Conservation (phyloP, 2,329 filamentous ascomycete genomes). For the Fusarium fracticaudum region DNA sequence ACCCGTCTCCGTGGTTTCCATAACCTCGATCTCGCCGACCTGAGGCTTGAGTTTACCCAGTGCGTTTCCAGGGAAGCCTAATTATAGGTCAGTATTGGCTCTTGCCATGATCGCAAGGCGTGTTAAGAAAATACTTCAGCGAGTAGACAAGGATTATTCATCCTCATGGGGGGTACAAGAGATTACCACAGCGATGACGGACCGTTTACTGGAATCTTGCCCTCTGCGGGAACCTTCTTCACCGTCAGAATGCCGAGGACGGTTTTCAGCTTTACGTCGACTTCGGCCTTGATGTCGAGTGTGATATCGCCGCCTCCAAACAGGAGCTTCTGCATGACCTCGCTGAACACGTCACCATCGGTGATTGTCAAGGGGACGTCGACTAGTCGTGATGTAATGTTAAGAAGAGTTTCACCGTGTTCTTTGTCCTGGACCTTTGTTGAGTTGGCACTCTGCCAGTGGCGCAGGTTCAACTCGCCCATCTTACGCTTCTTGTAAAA, state of each 20-base stretch:
- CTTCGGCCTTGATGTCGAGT: slow-evolving; percentile 79
- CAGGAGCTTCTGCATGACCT: slow-evolving; percentile 82
- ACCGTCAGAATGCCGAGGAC: slow-evolving; percentile 83
- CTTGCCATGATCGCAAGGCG: slow-evolving; percentile 35
- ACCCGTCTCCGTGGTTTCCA: slow-evolving; percentile 76
- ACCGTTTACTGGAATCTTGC: slow-evolving; percentile 92
- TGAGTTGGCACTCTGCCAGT: slow-evolving; percentile 89
- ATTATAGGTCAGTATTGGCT: slow-evolving; percentile 47
- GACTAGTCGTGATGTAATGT: slow-evolving; percentile 79
- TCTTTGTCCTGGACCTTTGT: slow-evolving; percentile 68
- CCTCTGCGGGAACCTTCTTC: slow-evolving; percentile 85
- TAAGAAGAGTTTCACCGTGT: slow-evolving; percentile 69
- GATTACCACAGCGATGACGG: slow-evolving; percentile 69
- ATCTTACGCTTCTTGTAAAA: slow-evolving; percentile 82
- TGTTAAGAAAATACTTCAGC: slow-evolving; percentile 45
- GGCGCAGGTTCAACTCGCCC: slow-evolving; percentile 78
- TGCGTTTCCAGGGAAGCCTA: slow-evolving; percentile 68
- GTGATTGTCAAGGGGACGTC: slow-evolving; percentile 86
- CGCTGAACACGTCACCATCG: slow-evolving; percentile 79
- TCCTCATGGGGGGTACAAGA: slow-evolving; percentile 41
- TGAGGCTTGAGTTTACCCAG: slow-evolving; percentile 65
- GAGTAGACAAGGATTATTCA: slow-evolving; percentile 37
- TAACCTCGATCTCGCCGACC: slow-evolving; percentile 75
- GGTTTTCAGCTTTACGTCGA: slow-evolving; percentile 85
- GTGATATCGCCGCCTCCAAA: slow-evolving; percentile 77